Evolutionary conservation across 371 early-diverging fungal species (phyloP), one percentile per base, ranked within the genome.

Genomic region (Saksenaea oblongispora): DNA sequence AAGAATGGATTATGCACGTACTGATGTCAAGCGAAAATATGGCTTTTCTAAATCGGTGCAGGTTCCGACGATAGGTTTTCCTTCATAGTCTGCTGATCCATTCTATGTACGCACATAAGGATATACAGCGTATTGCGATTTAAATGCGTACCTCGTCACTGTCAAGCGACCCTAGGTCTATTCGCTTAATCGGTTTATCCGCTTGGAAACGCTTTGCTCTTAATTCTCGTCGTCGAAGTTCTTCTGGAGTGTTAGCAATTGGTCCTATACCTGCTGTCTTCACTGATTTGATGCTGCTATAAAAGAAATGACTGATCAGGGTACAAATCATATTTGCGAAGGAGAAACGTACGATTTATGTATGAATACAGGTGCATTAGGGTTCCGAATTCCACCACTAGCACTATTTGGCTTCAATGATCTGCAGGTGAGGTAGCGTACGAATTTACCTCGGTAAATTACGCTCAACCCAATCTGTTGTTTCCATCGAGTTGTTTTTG

Each of bases 11-110:
- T 27, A 5, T 17, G 1, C n/a, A 60, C 71, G 36, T 78, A 88
- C 89, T 15, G 89, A 89, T 3, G 97, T 96, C 62, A 96, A 76
- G 27, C 97, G 79, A 59, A 95, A 68, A 70, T 95, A 96, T 37
- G 70, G 70, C 78, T 95, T 95, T 72, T 95, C 95, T 11, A 95
- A 77, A 42, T 80, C 70, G 18, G 75, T 75, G 61, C 87, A 81
- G 0, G 94, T 94, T 34, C 97, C 97, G n/a, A 95, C 88, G 55
- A 96, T 89, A 5, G 91, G 89, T 55, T 86, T 72, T 51, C 80
- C 80, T 55, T 92, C 90, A 87, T 89, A 89, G 65, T 91, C 91
- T 81, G 35, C 85, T 86, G 62, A 88, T 90, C 28, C 69, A 60
- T 7, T 60, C 58, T 27, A 64, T n/a, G 27, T 37, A 34, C 57